phyloP scores from a whole-genome alignment of 805 yeast species.

The Pichia nakasei region DNA sequence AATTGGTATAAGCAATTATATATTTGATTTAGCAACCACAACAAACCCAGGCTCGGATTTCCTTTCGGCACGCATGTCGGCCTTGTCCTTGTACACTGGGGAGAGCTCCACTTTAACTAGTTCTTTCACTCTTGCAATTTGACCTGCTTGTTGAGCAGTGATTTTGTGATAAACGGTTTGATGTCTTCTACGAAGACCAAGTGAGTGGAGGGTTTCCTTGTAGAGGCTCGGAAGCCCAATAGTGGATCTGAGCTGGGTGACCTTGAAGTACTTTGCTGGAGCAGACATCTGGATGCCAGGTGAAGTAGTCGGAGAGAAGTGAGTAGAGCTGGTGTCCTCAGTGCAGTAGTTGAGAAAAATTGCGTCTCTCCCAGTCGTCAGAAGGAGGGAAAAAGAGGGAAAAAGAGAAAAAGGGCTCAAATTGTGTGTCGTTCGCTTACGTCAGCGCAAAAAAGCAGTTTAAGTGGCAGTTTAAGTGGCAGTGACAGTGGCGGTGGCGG shows the following conservation, averaged over 20 bases:
- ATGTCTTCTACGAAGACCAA: slow-evolving; percentile 73
- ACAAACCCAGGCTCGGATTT: slow-evolving; percentile 59
- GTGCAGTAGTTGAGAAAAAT: too few relatives aligned
- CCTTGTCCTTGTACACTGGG: slow-evolving; percentile 40
- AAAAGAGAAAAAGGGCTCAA: too few relatives aligned
- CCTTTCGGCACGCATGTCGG: slow-evolving; percentile 46
- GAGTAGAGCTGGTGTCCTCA: too few relatives aligned
- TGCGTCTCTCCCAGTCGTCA: too few relatives aligned
- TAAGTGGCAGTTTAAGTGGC: too few relatives aligned
- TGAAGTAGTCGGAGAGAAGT: too few relatives aligned
- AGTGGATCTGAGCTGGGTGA: slow-evolving; percentile 71
- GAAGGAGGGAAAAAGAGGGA: too few relatives aligned
- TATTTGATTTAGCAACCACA: slow-evolving; percentile 17
- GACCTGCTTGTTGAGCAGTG: slow-evolving; percentile 77
- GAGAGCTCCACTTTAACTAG: slow-evolving; percentile 73
- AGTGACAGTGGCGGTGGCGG: too few relatives aligned
- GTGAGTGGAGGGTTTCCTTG: slow-evolving; percentile 53
- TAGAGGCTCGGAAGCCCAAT: slow-evolving; percentile 73
- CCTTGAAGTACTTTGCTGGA: slow-evolving; percentile 40
- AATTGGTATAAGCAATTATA: too few relatives aligned
- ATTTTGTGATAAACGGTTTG: slow-evolving; percentile 65
- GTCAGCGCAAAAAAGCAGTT: too few relatives aligned
- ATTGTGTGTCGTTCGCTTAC: too few relatives aligned
- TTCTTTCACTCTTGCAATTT: slow-evolving; percentile 75
- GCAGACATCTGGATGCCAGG: slow-evolving; percentile 1